Base-by-base conservation (phyloP, 306 rosid genomes). In the Phaseolus lunatus region DNA sequence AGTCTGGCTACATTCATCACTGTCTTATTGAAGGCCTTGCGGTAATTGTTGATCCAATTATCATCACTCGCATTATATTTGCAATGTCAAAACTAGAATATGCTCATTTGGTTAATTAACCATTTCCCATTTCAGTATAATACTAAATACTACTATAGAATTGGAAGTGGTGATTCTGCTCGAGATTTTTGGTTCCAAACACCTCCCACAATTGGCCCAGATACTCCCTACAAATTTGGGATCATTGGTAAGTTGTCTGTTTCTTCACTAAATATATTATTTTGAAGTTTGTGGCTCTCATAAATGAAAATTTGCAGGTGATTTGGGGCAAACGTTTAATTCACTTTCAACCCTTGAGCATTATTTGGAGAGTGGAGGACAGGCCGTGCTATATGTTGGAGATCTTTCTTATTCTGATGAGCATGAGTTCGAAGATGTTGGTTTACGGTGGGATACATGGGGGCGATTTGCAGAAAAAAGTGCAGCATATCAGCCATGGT, bases 341-440 rank as follows among this genome's bases (percentile, higher is more conserved):
- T 95, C 99, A 59, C 90, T 91, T 67, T 89, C 97, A 45, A 95
- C 99, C 75, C 94, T 95, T 76, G 86, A 95, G 58, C 99, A 92
- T 81, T 90, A 89, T 80, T 81, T 89, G 75, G 79, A 88, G 85
- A 95, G 96, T 87, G 90, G 85, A 81, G 99, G 89, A 20, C 85
- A 91, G 80, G 64, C 97, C 53, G 97, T 92, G 53, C 81, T 95
- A 79, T 95, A 89, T 79, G 64, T 91, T 62, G 99, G 99, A 80
- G 99, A 95, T 89, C 92, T 95, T 77, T 84, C 98, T 76, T 95
- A 95, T 44, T 97, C 99, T 50, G 99, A 92, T 84, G 86, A 96
- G 82, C 91, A 95, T 57, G 64, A 87, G 48, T 75, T 81, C 70
- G 86, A 54, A 65, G 99, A 95, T 33, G 88, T 89, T 26, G 98